These are phyloP conservation scores for Thraustochytrium striatum DNA, from an alignment of 352 stramenopile species.

Conservation along the genomic window DNA sequence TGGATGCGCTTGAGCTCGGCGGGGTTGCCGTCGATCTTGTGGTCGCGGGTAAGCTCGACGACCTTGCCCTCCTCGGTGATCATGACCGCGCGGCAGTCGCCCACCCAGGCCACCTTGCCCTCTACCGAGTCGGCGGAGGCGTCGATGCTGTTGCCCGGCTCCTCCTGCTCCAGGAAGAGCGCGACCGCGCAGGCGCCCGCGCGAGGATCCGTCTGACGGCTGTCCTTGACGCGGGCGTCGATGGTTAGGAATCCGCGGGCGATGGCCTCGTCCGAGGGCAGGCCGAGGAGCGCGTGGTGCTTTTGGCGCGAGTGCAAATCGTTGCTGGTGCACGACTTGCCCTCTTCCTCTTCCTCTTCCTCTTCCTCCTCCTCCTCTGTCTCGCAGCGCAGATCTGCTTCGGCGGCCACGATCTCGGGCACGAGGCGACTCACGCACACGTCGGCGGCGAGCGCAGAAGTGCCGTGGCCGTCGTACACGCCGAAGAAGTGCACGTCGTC, in stretches of 20 bases:
- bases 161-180: slow-evolving; percentile 32
- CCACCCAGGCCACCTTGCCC: slow-evolving; percentile 37
- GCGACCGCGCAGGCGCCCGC: slow-evolving; percentile 44
- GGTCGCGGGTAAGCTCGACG: slow-evolving; percentile 34
- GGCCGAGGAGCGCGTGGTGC: neutral
- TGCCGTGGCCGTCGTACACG: slow-evolving; percentile 48
- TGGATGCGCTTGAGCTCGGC: slow-evolving; percentile 43
- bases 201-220: slow-evolving; percentile 12
- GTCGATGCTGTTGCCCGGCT: slow-evolving; percentile 14
- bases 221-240: slow-evolving; percentile 26
- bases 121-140: neutral
- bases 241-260: slow-evolving; percentile 14
- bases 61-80: slow-evolving; percentile 20
- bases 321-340: neutral
- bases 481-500: slow-evolving; percentile 44
- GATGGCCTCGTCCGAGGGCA: slow-evolving; percentile 46
- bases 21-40: slow-evolving; percentile 38
- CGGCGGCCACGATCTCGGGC: neutral
- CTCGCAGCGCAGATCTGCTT: slow-evolving; percentile 3
- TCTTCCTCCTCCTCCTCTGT: neutral
- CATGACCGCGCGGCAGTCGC: slow-evolving; percentile 39
- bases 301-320: neutral
- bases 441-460: slow-evolving; percentile 32
- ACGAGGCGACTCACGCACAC: slow-evolving; percentile 30
- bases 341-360: slow-evolving; percentile 5